Base-by-base conservation (phyloP, 2,329 filamentous ascomycete genomes). In the Ceratocystiopsis brevicomis region DNA sequence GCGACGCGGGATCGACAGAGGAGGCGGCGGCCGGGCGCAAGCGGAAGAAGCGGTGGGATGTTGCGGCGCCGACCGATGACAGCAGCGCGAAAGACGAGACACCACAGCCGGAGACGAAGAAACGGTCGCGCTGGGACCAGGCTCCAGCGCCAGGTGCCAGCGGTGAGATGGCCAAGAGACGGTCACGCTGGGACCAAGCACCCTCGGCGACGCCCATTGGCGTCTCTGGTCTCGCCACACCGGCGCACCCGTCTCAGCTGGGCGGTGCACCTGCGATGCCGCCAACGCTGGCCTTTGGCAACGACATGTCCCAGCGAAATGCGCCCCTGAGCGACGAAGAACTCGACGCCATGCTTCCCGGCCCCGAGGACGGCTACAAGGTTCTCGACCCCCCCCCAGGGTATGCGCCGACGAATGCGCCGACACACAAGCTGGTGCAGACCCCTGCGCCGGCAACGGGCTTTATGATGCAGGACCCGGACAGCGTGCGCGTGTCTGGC, bases 381-480 rank as follows among this genome's bases (percentile, higher is more conserved):
- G 76, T 94, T 50, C 71, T 96, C 11, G 80, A 86, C 19, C 84
- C 87, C 15, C 90, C 90, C 32, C 82, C 87, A 5, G 90, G 90
- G 33, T 98, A 96, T 57, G 85, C 83, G 39, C 86, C 87, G 6
- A 73, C 85, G 21, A 76, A 82, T 43, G 78, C 81, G 33, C 75
- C 83, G 41, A 71, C 85, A 34, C 76, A 86, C 57, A 83, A 83
- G 57, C 62, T 84, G 38, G 76, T 78, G 63, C 71, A 77, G 36
- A 81, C 85, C 14, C 77, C 84, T 36, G 70, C 77, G 14, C 75
- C 83, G n/a, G 68, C 81, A 19, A 75, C 73, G 37, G 90, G 90
- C 3, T 98, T 96, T 64, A 90, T 93, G 79, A 93, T 95, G 76
- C 90, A 96, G 57, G 86, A 98, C 52, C 83, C 86, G 10, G 86